Evolutionary conservation across 2,329 filamentous ascomycete species (phyloP), one percentile per base, ranked within the genome.

Genomic region (Elsinoe perseae): DNA sequence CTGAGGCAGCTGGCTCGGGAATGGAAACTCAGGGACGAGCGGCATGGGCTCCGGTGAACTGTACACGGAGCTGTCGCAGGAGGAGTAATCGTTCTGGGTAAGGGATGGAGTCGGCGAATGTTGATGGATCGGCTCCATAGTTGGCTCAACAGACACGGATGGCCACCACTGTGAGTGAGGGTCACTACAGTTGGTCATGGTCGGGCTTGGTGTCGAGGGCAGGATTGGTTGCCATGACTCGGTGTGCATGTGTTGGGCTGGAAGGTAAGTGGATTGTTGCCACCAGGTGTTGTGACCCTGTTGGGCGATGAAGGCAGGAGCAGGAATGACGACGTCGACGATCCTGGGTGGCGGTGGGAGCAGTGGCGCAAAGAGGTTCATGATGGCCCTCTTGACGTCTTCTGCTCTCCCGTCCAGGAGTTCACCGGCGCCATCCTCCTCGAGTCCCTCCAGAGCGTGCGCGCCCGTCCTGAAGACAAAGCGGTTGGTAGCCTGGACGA

Each of bases 351-450:
- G 90, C 58, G 89, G 91, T 59, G 95, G 82, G 62, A 97, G 80
- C 57, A 95, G 84, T 71, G 91, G 84, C 60, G 82, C 87, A 78
- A 96, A 90, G 67, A 97, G 79, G 65, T 80, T 82, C 77, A 87
- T 81, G 74, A 98, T 86, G 70, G 82, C 85, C 67, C 78, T 83
- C 81, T 95, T 95, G 73, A 96, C 92, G 64, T 96, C 90, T 64
- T 95, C 90, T 68, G 89, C 90, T 75, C 89, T 88, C 63, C 91
- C 91, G 68, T 87, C 86, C 59, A 97, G 83, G 63, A 98, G 80
- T 76, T 98, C 93, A 61, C 93, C 93, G 48, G 87, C 88, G 60
- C 93, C 93, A 66, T 96, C 92, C 75, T 97, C 93, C 77, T 98
- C 93, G 62, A 97, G 80, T 57, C 93, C 93, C 75, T 98, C 93